Conservation (phyloP, 768 basidiomycete genomes). For the Auricularia heimuer region DNA sequence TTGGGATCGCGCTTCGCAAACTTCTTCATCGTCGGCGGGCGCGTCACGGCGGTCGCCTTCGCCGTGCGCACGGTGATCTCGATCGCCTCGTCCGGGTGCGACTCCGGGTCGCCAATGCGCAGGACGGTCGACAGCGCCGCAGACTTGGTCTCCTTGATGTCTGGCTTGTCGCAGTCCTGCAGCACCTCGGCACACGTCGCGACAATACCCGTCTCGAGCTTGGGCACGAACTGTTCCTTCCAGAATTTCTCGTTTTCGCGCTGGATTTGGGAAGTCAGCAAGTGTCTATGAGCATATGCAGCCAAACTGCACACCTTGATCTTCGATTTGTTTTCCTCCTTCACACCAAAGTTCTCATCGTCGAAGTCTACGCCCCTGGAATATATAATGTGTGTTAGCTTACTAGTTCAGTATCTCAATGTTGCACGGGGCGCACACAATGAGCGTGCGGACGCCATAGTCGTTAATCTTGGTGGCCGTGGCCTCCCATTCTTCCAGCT, state of each 20-base stretch:
- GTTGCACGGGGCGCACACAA: constrained; percentile 47
- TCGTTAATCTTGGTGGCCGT: constrained; percentile 56
- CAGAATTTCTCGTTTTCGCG: constrained; percentile 69
- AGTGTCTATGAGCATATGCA: background rate
- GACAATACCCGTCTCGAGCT: constrained; percentile 40
- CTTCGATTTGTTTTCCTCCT: constrained; percentile 56
- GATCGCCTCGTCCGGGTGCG: constrained; percentile 58
- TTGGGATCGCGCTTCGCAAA: constrained; percentile 30
- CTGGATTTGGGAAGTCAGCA: constrained; percentile 26
- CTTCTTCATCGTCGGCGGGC: constrained; percentile 74
- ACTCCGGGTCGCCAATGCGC: constrained; percentile 67
- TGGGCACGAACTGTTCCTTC: constrained; percentile 28
- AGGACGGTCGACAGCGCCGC: constrained; percentile 52
- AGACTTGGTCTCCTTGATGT: constrained; percentile 61
- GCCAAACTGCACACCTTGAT: constrained; percentile 49
- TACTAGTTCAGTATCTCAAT: constrained; percentile 13
- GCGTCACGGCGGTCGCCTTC: constrained; percentile 66
- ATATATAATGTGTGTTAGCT: background rate
- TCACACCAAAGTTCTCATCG: constrained; percentile 53
- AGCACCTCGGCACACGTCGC: constrained; percentile 62
- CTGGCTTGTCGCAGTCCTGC: constrained; percentile 47
- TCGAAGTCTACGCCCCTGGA: constrained; percentile 83
- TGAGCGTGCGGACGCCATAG: constrained; percentile 45
- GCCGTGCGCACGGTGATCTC: constrained; percentile 64
- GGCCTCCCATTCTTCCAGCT: constrained; percentile 65